These are phyloP conservation scores for Candida alai DNA, from an alignment of 805 yeast species.

Conservation along the genomic window DNA sequence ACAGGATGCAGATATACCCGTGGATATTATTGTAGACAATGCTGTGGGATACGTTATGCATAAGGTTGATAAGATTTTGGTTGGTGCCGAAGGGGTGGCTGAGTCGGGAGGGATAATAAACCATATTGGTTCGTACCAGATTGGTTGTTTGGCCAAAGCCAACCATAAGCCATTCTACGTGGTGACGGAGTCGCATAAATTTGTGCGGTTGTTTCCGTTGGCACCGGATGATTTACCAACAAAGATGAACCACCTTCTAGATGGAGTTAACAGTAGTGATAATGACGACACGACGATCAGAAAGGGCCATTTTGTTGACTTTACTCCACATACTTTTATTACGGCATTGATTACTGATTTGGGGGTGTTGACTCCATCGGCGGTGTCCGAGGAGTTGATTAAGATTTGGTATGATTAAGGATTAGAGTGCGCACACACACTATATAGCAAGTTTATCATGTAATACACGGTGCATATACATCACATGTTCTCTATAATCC, in stretches of 20 bases:
- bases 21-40: conserved; percentile 81
- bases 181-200: conserved; percentile 91
- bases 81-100: conserved; percentile 99
- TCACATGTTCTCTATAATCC: conserved; percentile 8
- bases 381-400: conserved; percentile 96
- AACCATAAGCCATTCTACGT: conserved; percentile 93
- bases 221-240: conserved; percentile 87
- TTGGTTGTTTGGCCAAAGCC: conserved; percentile 86
- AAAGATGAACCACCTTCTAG: conserved; percentile 20
- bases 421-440: no score
- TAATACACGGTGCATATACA: no score
- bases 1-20: conserved; percentile 75
- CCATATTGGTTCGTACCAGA: conserved; percentile 90
- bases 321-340: conserved; percentile 92
- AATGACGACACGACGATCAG: conserved; percentile 20
- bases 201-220: conserved; percentile 92
- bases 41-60: conserved; percentile 92
- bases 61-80: conserved; percentile 86
- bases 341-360: conserved; percentile 95
- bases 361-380: conserved; percentile 95
- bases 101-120: conserved; percentile 98
- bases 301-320: conserved; percentile 58
- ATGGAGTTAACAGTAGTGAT: conserved; percentile 20
- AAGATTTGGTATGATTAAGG: conserved; percentile 94
- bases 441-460: no score